Evolutionary conservation across 1,139 yeast species (phyloP).

Genomic region (Debaryomyces nepalensis): DNA sequence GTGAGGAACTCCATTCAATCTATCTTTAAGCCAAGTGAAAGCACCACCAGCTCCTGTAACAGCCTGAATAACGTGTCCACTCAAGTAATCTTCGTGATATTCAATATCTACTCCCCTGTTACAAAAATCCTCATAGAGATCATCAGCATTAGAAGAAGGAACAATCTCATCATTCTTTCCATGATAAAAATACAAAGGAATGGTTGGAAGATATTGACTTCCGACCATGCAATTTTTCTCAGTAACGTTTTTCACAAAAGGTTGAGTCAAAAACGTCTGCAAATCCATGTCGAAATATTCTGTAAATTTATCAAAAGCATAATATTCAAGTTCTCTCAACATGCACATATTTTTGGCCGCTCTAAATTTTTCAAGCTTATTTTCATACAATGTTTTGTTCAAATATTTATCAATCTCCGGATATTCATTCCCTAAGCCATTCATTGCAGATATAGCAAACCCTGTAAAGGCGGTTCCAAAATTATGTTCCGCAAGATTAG

Average conservation of each 20-base stretch:
- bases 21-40: constrained; percentile 10
- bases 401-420: constrained; percentile 22
- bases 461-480: constrained; percentile 35
- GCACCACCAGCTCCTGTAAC: constrained; percentile 11
- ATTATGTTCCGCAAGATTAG: constrained; percentile 23
- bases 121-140: constrained; percentile 27
- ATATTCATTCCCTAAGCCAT: constrained; percentile 34
- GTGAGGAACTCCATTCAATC: constrained; percentile 10
- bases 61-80: constrained; percentile 11
- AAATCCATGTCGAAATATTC: no score
- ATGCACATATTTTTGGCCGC: no score
- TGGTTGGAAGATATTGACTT: constrained; percentile 22
- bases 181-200: constrained; percentile 32
- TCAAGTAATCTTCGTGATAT: constrained; percentile 7
- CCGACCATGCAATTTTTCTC: constrained; percentile 19
- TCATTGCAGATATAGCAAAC: constrained; percentile 29
- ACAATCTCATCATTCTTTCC: constrained; percentile 27
- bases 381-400: no score
- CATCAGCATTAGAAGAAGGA: constrained; percentile 22
- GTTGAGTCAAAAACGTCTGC: constrained; percentile 15
- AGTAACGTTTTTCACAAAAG: constrained; percentile 19
- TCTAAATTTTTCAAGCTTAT: constrained; percentile 4
- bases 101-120: constrained; percentile 15
- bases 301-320: no score
- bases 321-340: no score